Conservation (phyloP, 257 asterid species). For the Prunella vulgaris region DNA sequence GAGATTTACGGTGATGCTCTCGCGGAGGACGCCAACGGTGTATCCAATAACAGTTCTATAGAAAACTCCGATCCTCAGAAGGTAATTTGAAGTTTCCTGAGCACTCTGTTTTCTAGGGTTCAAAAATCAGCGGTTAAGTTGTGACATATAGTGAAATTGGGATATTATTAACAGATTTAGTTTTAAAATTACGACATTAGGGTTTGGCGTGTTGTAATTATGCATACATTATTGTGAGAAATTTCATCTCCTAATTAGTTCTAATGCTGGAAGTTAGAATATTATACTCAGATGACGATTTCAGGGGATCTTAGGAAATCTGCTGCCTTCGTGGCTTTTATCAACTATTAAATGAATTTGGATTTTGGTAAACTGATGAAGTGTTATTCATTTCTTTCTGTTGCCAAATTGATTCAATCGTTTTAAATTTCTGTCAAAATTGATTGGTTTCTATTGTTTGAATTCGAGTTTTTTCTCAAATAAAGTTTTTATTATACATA, state of each 20-base stretch:
- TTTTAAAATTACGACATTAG: not conserved
- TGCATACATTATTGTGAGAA: not conserved
- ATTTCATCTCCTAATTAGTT: not conserved
- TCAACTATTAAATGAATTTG: too few species aligned
- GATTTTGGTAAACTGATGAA: too few species aligned
- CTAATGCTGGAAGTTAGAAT: too few species aligned
- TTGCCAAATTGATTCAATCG: too few species aligned
- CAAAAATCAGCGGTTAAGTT: not conserved
- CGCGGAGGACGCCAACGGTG: slow-evolving; percentile 45
- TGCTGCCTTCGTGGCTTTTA: too few species aligned
- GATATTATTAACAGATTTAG: not conserved
- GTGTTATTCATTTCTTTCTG: too few species aligned
- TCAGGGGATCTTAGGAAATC: too few species aligned
- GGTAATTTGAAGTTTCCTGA: slow-evolving; percentile 31
- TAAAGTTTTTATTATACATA: too few species aligned
- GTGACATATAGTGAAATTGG: not conserved
- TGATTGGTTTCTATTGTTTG: too few species aligned
- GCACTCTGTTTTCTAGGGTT: not conserved
- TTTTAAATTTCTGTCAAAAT: too few species aligned
- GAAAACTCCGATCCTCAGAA: slow-evolving; percentile 67
- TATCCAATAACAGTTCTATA: slow-evolving; percentile 44
- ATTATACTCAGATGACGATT: too few species aligned
- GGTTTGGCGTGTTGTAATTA: not conserved
- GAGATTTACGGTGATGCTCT: slow-evolving; percentile 50
- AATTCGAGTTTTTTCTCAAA: too few species aligned